These are phyloP conservation scores for Nakazawaea siamensis DNA, from an alignment of 805 yeast genomes.

Conservation along the genomic window DNA sequence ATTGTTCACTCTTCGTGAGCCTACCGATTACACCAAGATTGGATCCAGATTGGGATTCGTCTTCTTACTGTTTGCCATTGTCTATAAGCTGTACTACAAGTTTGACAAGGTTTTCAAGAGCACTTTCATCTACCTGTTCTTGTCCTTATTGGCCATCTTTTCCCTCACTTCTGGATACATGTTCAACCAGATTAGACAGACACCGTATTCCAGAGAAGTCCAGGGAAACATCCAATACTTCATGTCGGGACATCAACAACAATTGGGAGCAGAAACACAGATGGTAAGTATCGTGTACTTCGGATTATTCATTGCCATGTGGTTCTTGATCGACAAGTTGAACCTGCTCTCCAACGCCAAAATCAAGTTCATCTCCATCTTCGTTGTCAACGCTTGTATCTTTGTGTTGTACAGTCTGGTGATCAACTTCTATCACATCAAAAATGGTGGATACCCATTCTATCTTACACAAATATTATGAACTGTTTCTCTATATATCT, in stretches of 20 bases:
- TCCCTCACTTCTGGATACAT: constrained; percentile 84
- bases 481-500: neutral
- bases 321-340: constrained; percentile 49
- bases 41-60: constrained; percentile 16
- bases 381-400: constrained; percentile 33
- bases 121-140: constrained; percentile 64
- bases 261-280: constrained; percentile 87
- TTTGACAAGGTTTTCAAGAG: constrained; percentile 35
- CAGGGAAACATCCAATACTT: constrained; percentile 31
- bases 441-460: constrained; percentile 75
- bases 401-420: constrained; percentile 56
- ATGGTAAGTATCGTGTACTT: constrained; percentile 71
- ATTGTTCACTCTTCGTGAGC: constrained; percentile 28
- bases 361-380: constrained; percentile 40
- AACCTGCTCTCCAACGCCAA: constrained; percentile 39
- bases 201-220: constrained; percentile 46
- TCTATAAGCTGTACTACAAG: constrained; percentile 22
- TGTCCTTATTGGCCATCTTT: constrained; percentile 54
- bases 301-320: constrained; percentile 47
- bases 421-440: constrained; percentile 57
- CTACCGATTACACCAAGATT: constrained; percentile 32
- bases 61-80: constrained; percentile 23
- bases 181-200: constrained; percentile 81
- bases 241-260: constrained; percentile 59
- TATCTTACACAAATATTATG: constrained; percentile 28